A percentile compares a stretch with the other conserved stretches of the same genome.
These are phyloP conservation scores for Phialemoniopsis sp. DNA, from an alignment of 2,329 filamentous ascomycete species.

Conservation along the genomic window DNA sequence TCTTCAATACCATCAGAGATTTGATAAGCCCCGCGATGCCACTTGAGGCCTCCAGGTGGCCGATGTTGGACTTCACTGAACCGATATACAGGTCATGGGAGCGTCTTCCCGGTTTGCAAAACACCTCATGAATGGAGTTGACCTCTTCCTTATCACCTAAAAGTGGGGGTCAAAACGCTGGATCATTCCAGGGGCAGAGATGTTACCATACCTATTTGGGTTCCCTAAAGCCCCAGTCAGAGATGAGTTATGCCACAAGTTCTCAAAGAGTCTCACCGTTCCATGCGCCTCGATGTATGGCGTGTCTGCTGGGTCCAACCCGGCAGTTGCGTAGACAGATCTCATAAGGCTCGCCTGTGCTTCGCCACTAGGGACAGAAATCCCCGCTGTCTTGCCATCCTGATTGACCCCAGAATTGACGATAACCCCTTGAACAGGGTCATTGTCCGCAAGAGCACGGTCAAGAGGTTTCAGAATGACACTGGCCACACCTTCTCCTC, in stretches of 20 bases:
- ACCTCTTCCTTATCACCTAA: slow-evolving; percentile 11
- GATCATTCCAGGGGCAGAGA: not conserved
- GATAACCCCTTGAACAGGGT: slow-evolving; percentile 19
- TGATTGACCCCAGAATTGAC: slow-evolving; percentile 29
- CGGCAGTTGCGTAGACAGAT: slow-evolving; percentile 11
- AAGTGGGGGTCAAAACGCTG: slow-evolving; percentile 4
- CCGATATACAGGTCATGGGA: slow-evolving; percentile 7
- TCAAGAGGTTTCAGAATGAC: slow-evolving; percentile 30
- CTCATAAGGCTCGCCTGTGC: slow-evolving; percentile 15
- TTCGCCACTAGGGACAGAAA: slow-evolving; percentile 22
- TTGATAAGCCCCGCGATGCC: slow-evolving; percentile 14
- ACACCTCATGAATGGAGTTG: slow-evolving; percentile 6
- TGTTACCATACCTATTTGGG: not conserved
- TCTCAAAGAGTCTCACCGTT: slow-evolving; percentile 6
- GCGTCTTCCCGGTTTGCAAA: slow-evolving; percentile 2
- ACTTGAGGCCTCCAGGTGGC: slow-evolving; percentile 12
- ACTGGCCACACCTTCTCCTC: slow-evolving; percentile 30
- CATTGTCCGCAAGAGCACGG: slow-evolving; percentile 27
- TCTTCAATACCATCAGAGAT: slow-evolving; percentile 9
- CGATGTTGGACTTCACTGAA: slow-evolving; percentile 14
- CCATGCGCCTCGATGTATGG: slow-evolving; percentile 22
- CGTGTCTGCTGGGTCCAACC: slow-evolving; percentile 8
- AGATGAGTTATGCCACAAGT: not conserved
- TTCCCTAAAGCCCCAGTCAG: slow-evolving; percentile 1
- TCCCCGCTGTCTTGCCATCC: slow-evolving; percentile 31